Percentiles rank a stretch among this genome's conserved stretches.
phyloP scores from a whole-genome alignment of 73 alveolate genomes.

The Tetrahymena malaccensis region DNA sequence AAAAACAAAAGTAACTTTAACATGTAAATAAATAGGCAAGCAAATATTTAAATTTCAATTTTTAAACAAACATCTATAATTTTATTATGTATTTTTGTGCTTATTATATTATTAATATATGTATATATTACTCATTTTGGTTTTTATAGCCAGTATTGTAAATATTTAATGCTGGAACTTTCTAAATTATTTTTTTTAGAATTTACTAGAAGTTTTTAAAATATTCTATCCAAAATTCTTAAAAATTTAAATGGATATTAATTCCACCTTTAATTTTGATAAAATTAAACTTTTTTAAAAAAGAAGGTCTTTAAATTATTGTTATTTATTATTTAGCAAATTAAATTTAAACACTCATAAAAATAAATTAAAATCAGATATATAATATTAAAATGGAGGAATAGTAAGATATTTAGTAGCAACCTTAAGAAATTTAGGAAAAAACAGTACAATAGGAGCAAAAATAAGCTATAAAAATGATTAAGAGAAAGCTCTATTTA shows the following conservation, averaged over 20 bases:
- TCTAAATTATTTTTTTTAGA: not conserved
- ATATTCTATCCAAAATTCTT: not conserved
- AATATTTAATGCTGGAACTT: not conserved
- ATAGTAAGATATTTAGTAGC: not conserved
- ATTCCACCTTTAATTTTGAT: not conserved
- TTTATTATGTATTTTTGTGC: no score
- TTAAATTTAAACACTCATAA: no score
- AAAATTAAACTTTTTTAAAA: no score
- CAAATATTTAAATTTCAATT: not conserved
- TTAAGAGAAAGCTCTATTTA: not conserved
- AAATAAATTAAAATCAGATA: no score
- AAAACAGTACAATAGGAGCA: not conserved
- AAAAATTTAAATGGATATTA: not conserved
- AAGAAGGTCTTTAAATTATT: not conserved
- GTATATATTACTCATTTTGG: no score
- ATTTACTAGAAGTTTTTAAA: not conserved
- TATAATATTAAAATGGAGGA: not conserved
- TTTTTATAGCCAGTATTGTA: not conserved
- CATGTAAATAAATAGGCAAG: no score
- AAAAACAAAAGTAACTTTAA: no score
- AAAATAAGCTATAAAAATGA: not conserved
- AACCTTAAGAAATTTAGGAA: not conserved
- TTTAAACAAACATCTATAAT: not conserved
- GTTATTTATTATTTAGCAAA: no score
- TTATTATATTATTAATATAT: no score